Evolutionary conservation across 2,329 filamentous ascomycete genomes (phyloP).

Genomic region (Sordariomycetes sp.): DNA sequence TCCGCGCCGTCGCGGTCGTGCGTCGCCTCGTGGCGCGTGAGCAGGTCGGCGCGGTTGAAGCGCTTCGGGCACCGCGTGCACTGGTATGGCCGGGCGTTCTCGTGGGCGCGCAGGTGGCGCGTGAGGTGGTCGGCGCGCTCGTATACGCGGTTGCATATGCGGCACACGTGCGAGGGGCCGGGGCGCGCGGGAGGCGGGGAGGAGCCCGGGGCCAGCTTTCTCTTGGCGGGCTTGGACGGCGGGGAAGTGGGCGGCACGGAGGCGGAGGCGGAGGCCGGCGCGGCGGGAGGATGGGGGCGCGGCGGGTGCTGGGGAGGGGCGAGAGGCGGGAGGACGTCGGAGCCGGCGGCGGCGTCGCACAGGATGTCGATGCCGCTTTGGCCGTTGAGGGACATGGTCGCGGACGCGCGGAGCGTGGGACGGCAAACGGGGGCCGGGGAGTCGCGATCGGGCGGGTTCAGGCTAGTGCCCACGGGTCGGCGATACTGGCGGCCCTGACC

Average conservation of each 20-base stretch:
- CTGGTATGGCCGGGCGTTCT: slow-evolving; percentile 32
- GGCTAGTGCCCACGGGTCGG: background rate
- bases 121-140: slow-evolving; percentile 40
- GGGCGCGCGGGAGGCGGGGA: background rate
- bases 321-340: background rate
- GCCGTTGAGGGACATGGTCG: slow-evolving; percentile 2
- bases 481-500: background rate
- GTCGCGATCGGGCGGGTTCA: background rate
- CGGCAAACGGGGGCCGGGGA: background rate
- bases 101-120: slow-evolving; percentile 35
- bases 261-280: background rate
- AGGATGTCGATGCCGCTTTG: slow-evolving; percentile 5
- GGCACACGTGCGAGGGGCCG: slow-evolving; percentile 26
- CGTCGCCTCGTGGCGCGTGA: slow-evolving; percentile 37
- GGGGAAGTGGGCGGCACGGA: background rate
- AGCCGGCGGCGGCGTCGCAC: slow-evolving; percentile 4
- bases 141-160: slow-evolving; percentile 36
- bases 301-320: background rate
- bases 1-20: slow-evolving; percentile 30
- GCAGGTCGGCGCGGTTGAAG: slow-evolving; percentile 38
- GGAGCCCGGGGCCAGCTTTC: background rate
- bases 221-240: background rate
- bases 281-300: background rate
- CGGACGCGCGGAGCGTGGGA: background rate
- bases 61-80: slow-evolving; percentile 38